phyloP scores from a whole-genome alignment of 2,329 filamentous ascomycete species.

The Trichoderma atroviride region DNA sequence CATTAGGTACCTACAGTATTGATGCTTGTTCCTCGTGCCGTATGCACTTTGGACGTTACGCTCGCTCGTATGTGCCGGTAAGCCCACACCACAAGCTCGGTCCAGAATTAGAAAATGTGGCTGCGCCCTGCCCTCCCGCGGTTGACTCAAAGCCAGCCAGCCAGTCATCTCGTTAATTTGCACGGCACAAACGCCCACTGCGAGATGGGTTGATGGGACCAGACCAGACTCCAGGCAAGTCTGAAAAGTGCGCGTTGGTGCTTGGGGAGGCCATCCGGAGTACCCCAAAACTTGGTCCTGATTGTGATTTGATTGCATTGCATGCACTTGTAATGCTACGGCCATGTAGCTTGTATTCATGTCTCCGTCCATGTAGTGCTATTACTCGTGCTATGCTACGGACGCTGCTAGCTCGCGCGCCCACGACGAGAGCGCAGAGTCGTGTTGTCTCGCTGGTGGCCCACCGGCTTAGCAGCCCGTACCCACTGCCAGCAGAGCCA shows the following conservation, averaged over 20 bases:
- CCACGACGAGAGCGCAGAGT: not conserved
- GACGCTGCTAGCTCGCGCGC: not conserved
- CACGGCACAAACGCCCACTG: constrained; percentile 15
- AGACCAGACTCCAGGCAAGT: not conserved
- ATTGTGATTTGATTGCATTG: not conserved
- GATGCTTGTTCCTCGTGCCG: not conserved
- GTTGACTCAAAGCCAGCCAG: constrained; percentile 17
- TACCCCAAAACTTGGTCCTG: not conserved
- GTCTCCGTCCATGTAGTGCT: not conserved
- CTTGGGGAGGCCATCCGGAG: not conserved
- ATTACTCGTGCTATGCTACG: not conserved
- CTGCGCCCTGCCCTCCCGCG: constrained; percentile 38
- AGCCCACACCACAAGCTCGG: constrained; percentile 26
- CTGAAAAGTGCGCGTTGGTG: not conserved
- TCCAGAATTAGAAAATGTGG: constrained; percentile 44
- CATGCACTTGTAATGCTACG: not conserved
- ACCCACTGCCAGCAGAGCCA: constrained; percentile 5
- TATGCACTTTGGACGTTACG: constrained; percentile 21
- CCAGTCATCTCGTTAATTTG: constrained; percentile 8
- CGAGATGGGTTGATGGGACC: not conserved
- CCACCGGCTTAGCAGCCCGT: constrained; percentile 4
- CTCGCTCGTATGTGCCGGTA: constrained; percentile 26
- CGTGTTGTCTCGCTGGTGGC: not conserved
- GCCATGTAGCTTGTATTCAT: too few relatives aligned
- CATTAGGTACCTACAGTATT: not conserved